Percentiles rank a stretch among this genome's conserved stretches.
Evolutionary conservation across 1,284 basidiomycete species (phyloP).

Genomic region (Paramarasmius palmivorus): DNA sequence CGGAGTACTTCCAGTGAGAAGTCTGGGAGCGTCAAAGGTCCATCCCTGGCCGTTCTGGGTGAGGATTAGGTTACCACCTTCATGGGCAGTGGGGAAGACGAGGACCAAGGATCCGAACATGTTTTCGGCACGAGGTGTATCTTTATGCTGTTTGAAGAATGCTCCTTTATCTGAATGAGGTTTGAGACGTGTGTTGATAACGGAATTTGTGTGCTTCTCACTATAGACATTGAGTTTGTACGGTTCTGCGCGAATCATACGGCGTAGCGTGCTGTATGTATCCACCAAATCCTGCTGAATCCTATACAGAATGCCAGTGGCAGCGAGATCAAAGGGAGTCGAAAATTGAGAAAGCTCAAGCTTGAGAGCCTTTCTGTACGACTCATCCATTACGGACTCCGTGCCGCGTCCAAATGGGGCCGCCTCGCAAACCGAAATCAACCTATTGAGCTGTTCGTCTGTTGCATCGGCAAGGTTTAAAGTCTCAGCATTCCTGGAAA

Average conservation of each 20-base stretch:
- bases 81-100: slow-evolving; percentile 39
- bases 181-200: not conserved
- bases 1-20: slow-evolving; percentile 12
- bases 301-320: not conserved
- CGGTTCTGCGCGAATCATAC: slow-evolving; percentile 17
- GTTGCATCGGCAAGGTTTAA: no score
- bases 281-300: not conserved
- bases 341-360: slow-evolving; percentile 28
- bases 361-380: slow-evolving; percentile 35
- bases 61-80: slow-evolving; percentile 39
- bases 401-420: slow-evolving; percentile 30
- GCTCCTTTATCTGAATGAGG: slow-evolving; percentile 31
- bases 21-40: slow-evolving; percentile 31
- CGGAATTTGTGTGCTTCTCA: slow-evolving; percentile 5
- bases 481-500: no score
- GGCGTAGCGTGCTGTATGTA: not conserved
- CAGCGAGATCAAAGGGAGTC: slow-evolving; percentile 25
- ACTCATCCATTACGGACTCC: slow-evolving; percentile 29
- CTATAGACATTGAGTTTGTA: slow-evolving; percentile 33
- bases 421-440: slow-evolving; percentile 21
- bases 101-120: slow-evolving; percentile 51
- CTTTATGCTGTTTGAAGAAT: slow-evolving; percentile 44
- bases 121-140: slow-evolving; percentile 35
- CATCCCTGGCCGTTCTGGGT: slow-evolving; percentile 31
- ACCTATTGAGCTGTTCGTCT: no score